A percentile compares a stretch with the other conserved stretches of the same genome.
These are phyloP conservation scores for Bryum argenteum DNA, from an alignment of 225 moss, liverwort and hornwort species.

Conservation along the genomic window DNA sequence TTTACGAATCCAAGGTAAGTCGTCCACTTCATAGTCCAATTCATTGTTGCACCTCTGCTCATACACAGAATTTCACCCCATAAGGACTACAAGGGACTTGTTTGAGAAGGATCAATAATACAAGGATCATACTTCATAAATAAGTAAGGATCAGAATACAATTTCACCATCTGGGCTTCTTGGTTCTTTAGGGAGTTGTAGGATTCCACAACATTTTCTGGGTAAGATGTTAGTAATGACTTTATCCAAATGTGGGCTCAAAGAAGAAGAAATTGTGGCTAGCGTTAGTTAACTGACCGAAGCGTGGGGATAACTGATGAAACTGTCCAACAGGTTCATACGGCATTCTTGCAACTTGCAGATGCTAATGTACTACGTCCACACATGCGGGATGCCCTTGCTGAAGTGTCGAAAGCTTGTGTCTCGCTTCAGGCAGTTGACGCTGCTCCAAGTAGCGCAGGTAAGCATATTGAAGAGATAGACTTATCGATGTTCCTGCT, in stretches of 20 bases:
- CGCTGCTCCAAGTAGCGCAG: slow-evolving; percentile 77
- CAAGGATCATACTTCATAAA: no score
- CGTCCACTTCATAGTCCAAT: not conserved
- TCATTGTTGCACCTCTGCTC: not conserved
- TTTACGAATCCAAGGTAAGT: slow-evolving; percentile 88
- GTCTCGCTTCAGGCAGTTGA: slow-evolving; percentile 79
- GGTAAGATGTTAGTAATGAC: no score
- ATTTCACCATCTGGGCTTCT: no score
- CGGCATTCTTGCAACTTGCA: slow-evolving; percentile 80
- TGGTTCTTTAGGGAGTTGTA: no score
- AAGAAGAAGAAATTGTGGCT: not conserved
- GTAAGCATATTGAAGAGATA: slow-evolving; percentile 17
- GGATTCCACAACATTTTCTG: no score
- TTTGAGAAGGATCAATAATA: no score
- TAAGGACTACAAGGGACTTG: no score
- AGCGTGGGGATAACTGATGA: not conserved
- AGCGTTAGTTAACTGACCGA: not conserved
- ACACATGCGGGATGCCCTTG: slow-evolving; percentile 88
- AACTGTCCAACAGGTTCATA: slow-evolving; percentile 59
- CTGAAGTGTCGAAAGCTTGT: slow-evolving; percentile 87
- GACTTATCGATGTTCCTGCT: no score
- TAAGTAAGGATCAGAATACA: no score
- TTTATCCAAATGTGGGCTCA: no score
- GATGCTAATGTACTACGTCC: slow-evolving; percentile 92
- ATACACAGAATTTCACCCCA: no score